Conservation (phyloP, 2,329 filamentous ascomycete species). For the Botrytis aclada region DNA sequence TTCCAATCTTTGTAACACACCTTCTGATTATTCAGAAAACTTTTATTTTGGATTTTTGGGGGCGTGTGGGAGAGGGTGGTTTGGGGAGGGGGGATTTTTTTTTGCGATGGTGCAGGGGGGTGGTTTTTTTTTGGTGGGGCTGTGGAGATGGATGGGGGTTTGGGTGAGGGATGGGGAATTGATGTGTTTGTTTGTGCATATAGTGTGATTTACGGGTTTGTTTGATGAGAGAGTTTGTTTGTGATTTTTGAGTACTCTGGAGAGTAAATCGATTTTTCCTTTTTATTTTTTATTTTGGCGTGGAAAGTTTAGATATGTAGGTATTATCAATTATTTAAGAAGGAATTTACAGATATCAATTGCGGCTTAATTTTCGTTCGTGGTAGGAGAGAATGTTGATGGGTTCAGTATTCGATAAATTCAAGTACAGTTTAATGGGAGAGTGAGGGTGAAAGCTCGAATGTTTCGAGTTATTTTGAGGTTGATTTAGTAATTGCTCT, state of each 20-base stretch:
- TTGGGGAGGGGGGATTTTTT: background rate
- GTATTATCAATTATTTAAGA: too few species aligned
- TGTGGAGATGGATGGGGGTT: background rate
- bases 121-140: background rate
- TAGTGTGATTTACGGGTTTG: background rate
- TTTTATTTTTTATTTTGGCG: too few species aligned
- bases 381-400: background rate
- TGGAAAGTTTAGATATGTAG: background rate
- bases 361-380: background rate
- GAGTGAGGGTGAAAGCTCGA: background rate
- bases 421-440: background rate
- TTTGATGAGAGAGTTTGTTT: background rate
- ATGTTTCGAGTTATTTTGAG: background rate
- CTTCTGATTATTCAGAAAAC: slow-evolving; percentile 32
- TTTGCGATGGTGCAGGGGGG: too few species aligned
- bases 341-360: background rate
- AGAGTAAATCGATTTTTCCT: background rate
- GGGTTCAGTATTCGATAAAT: background rate
- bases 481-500: background rate
- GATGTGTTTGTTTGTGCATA: background rate
- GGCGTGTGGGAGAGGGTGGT: background rate
- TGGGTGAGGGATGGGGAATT: too few species aligned
- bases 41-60: slow-evolving; percentile 22
- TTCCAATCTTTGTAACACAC: slow-evolving; percentile 49
- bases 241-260: background rate